Evolutionary conservation across 2,329 filamentous ascomycete species (phyloP), one percentile per base, ranked within the genome.

Genomic region (Westerdykella aurantiaca): DNA sequence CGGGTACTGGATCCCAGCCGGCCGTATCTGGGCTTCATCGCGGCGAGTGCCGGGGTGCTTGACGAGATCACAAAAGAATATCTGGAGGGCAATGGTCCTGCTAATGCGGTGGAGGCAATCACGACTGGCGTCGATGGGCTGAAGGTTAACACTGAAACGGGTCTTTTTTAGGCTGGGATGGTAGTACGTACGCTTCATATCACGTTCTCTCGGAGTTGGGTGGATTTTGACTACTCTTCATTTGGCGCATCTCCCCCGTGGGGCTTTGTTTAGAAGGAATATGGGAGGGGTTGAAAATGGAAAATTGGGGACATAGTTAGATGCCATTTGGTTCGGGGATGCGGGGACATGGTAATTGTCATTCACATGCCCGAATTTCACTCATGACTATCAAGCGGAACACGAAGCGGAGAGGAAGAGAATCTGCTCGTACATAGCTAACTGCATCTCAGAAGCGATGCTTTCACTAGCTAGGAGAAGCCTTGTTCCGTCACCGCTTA

Each of bases 21-120:
- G 62, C 82, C 86, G 1, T 93, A 88, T 69, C 75, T 95, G 17
- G 89, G 89, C 38, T 90, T 95, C 64, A 79, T 95, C 38, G 88
- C 89, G 25, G 86, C 88, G 2, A 81, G 81, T 41, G 79, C 83
- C 2, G 85, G 85, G 12, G 77, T 82, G 59, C 70, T 91, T 38
- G 79, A 74, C 5, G 56, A 70, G 44, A 62, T 75, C 38, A 72
- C 61, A 17, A 43, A 44, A 33, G 58, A 63, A 5, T 64, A 63
- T 25, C 48, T 53, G 44, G 38, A 43, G 14, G 44, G 45, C 23
- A 40, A 49, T 42, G 54, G 54, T 9, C 9, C 33, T 13, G 34
- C 43, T 2, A 39, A 47, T 3, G 41, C 35, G 2, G 51, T 52
- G 2, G 55, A 57, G 37, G 53, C 48, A 2, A 41, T 61, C n/a